Base-by-base conservation (phyloP, 306 rosid species). In the Urtica urens region DNA sequence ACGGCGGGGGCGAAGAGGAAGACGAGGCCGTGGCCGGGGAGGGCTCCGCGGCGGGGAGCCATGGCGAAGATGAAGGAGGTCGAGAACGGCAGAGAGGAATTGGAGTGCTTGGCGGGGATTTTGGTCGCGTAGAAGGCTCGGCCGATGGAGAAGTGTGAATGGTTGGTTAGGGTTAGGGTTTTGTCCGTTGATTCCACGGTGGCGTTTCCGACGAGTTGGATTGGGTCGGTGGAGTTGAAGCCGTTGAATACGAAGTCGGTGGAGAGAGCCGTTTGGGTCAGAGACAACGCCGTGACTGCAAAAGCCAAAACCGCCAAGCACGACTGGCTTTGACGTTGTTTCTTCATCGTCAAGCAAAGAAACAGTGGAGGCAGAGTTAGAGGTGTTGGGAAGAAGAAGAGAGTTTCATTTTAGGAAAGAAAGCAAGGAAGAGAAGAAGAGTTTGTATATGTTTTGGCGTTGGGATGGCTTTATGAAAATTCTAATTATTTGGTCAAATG, bases 21-120 rank as follows among this genome's bases (percentile, higher is more conserved):
- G 34, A 81, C 93, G 0, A 88, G 14, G 37, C 96, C 96, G 29
- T 88, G 88, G 0, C 93, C 95, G 5, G 93, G 73, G 39, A 78
- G 83, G 46, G 44, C 46, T 16, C 72, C 43, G 53, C 56, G 50
- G 54, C 57, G 46, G 3, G 88, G 86, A 7, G 83, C 86, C 74
- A 83, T 65, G 31, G 93, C 24, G 42, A 88, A 81, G 25, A 88
- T 66, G 80, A 88, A 88, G 9, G 95, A 88, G 50, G 93, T 76
- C 12, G 94, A 83, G 38, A 88, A 88, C 16, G 90, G 86, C 14
- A 21, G n/a, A 1, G 87, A 68, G 45, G 93, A 73, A 35, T 73
- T 71, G 33, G 0, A 78, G 3, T 5, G 3, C 26, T 72, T 88
- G 0, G 93, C 28, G n/a, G 65, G 79, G 53, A 88, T 54, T 29